Conservation (phyloP, 1,284 basidiomycete species). For the Vanrija sp. region DNA sequence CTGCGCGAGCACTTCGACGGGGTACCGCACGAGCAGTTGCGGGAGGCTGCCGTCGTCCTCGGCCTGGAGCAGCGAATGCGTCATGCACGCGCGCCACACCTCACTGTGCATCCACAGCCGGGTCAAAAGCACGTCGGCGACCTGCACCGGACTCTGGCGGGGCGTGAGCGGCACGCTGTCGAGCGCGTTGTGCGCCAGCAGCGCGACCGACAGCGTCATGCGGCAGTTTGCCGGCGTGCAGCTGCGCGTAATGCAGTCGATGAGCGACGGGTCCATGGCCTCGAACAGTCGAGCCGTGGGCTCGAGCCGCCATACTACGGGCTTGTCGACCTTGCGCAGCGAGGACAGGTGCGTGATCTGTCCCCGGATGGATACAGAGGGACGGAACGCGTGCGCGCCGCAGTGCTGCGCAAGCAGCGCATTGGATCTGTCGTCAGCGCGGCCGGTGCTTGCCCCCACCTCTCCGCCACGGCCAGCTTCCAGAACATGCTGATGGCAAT, state of each 20-base stretch:
- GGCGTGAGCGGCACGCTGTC: background rate
- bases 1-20: background rate
- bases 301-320: background rate
- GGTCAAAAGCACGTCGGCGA: background rate
- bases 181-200: background rate
- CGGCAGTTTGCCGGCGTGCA: background rate
- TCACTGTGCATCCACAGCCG: constrained; percentile 1
- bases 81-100: constrained; percentile 1
- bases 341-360: background rate
- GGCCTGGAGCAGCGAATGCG: background rate
- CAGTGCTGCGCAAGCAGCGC: background rate
- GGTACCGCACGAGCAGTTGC: background rate
- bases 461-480: background rate
- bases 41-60: too few species aligned
- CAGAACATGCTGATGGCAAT: constrained; percentile 2
- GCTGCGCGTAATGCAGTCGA: background rate
- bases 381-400: background rate
- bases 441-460: background rate
- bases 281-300: background rate
- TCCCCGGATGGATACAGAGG: background rate
- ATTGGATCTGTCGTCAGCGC: background rate
- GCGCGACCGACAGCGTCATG: background rate
- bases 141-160: background rate
- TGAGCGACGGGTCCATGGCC: background rate
- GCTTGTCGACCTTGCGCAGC: background rate